A percentile compares a stretch with the other conserved stretches of the same genome.
Conservation (phyloP, 257 asterid genomes). For the Solanum habrochaites region DNA sequence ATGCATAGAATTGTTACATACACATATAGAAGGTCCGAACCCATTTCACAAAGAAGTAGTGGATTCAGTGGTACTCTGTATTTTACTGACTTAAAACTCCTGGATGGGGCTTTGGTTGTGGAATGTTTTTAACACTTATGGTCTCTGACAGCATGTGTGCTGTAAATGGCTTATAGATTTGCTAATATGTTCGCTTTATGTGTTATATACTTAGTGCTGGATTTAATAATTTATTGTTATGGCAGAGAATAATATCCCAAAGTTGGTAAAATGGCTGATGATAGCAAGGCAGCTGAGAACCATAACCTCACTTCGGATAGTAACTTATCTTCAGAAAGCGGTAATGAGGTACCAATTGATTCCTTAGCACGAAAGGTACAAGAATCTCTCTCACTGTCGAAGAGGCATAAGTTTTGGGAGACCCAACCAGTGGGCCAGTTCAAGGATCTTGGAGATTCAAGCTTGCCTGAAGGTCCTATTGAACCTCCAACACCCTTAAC, state of each 20-base stretch:
- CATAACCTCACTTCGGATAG: not conserved
- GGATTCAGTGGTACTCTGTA: not conserved
- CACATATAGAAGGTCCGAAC: not conserved
- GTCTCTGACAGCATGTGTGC: not conserved
- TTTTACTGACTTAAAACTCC: not conserved
- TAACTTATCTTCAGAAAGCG: conserved; percentile 1
- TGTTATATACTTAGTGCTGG: not conserved
- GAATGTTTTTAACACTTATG: not conserved
- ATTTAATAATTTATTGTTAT: not conserved
- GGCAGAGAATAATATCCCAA: not conserved
- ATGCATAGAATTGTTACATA: not conserved
- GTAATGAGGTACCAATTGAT: conserved; percentile 10
- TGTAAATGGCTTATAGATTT: not conserved
- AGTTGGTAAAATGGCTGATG: conserved; percentile 5
- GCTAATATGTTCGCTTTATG: not conserved
- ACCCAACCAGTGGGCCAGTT: conserved; percentile 25
- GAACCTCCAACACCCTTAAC: conserved; percentile 15
- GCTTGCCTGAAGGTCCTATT: conserved; percentile 20
- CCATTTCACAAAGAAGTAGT: not conserved
- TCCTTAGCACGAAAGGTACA: conserved; percentile 10
- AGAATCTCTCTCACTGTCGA: conserved; percentile 13
- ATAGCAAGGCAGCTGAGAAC: conserved; percentile 1
- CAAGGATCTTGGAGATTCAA: conserved; percentile 18
- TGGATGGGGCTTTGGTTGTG: not conserved
- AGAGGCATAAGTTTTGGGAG: conserved; percentile 25